A percentile compares a stretch with the other conserved stretches of the same genome.
Evolutionary conservation across 202 grass and related monocot genomes (phyloP).

Genomic region (Brachypodium distachyon): DNA sequence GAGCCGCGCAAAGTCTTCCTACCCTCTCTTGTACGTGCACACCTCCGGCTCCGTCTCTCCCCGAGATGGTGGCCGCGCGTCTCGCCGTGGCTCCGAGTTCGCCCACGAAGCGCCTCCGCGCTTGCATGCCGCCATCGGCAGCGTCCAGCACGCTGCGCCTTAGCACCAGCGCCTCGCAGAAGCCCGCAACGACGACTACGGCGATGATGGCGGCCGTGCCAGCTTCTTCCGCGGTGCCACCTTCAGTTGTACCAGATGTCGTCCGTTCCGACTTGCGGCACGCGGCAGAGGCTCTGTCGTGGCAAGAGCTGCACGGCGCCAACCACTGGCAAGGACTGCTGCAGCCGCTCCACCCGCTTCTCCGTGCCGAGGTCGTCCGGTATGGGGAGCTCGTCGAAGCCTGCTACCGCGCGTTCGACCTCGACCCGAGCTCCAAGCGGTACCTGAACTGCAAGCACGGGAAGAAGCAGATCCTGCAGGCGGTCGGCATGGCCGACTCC

Average conservation of each 20-base stretch:
- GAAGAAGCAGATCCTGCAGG: constrained; percentile 37
- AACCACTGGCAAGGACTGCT: constrained; percentile 44
- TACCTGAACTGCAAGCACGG: constrained; percentile 69
- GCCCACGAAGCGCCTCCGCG: background rate
- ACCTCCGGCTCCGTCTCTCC: background rate
- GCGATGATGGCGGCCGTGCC: background rate
- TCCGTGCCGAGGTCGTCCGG: constrained; percentile 51
- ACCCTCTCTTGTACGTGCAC: too few species aligned
- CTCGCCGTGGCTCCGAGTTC: background rate
- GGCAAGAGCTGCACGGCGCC: constrained; percentile 56
- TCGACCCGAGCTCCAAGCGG: constrained; percentile 43
- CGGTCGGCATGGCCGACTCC: constrained; percentile 31
- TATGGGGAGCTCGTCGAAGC: constrained; percentile 61
- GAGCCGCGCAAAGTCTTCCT: too few species aligned
- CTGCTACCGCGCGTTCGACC: constrained; percentile 61
- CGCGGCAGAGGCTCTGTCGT: background rate
- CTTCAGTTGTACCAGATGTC: too few species aligned
- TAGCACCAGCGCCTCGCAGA: background rate
- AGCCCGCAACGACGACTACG: background rate
- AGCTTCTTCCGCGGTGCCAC: background rate
- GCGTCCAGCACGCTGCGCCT: background rate
- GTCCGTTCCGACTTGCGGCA: background rate
- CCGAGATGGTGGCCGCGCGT: background rate
- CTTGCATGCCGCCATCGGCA: background rate
- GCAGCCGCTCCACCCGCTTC: constrained; percentile 48